Evolutionary conservation across 768 basidiomycete species (phyloP), one percentile per base, ranked within the genome.

Genomic region (Tubosaeta sp.): DNA sequence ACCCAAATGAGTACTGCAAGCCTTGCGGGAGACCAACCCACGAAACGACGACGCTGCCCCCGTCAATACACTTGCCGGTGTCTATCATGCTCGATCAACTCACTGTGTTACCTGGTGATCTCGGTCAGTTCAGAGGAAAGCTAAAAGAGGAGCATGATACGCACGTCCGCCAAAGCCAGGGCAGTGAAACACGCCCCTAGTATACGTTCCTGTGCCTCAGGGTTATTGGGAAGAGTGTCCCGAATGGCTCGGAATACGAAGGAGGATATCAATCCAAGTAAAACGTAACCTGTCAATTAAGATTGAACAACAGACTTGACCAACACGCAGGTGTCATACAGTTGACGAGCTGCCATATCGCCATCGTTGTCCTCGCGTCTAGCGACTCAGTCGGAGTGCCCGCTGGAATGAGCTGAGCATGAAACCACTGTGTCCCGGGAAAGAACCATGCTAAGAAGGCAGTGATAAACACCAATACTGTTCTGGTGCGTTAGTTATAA

Each of bases 81-180:
- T 22, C 36, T 25, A 27, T 13, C 7, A 41, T 24, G 44, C 46
- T 16, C 16, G 32, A 36, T 19, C 22, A 36, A 68, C 80, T 67
- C 64, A 87, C 84, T 86, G 86, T 2, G 81, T 80, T 16, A 79
- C 66, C 84, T 87, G 55, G 22, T 14, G 38, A 14, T 36, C 45
- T 27, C 30, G 36, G 32, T 57, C 38, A 47, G 51, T 43, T 27
- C 10, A 2, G 19, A 43, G 40, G 22, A 44, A 30, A 32, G 14
- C 43, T 14, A 21, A 19, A 19, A 1, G 31, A 14, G 29, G 18
- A 38, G 46, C 48, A 47, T 14, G 32, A 21, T 24, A 62, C 84
- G 63, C 57, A 89, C 88, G 67, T 90, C 87, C 36, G 82, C 86
- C 51, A 87, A 69, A 4, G 81, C 83, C 42, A 89, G 74, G 2